A percentile compares a stretch with the other conserved stretches of the same genome.
Conservation (phyloP, 768 basidiomycete species). For the Trichaptum fuscoviolaceum region DNA sequence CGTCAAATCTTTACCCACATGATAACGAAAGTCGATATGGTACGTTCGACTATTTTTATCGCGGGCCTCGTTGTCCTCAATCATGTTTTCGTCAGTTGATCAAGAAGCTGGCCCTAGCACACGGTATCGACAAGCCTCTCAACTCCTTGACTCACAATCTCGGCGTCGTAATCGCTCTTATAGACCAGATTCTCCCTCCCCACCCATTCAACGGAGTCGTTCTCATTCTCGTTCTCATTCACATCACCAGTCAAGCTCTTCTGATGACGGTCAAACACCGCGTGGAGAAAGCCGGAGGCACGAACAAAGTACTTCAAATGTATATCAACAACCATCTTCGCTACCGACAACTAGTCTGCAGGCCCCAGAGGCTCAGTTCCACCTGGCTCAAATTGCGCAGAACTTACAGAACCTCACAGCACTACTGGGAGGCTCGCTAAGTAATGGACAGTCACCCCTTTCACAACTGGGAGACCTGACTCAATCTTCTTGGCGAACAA, state of each 20-base stretch:
- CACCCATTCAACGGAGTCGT: neutral
- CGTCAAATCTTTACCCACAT: neutral
- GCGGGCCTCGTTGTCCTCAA: neutral
- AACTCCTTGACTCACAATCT: neutral
- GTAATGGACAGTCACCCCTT: neutral
- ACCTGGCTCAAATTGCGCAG: conserved; percentile 1
- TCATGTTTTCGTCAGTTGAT: neutral
- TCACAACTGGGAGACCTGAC: neutral
- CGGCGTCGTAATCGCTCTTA: neutral
- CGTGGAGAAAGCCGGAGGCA: neutral
- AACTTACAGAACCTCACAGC: neutral
- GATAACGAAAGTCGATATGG: neutral
- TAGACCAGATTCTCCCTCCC: neutral
- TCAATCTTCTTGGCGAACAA: neutral
- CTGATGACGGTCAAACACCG: neutral
- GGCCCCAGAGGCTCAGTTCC: neutral
- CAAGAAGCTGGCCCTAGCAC: neutral
- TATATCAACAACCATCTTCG: neutral
- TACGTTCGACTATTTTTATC: neutral
- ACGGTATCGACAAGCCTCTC: neutral
- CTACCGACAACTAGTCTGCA: neutral
- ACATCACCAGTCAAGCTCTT: neutral
- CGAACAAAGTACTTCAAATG: neutral
- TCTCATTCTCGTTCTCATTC: neutral
- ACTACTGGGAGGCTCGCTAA: neutral